These are phyloP conservation scores for Tilletia indica DNA, from an alignment of 1,284 basidiomycete species.

Conservation along the genomic window DNA sequence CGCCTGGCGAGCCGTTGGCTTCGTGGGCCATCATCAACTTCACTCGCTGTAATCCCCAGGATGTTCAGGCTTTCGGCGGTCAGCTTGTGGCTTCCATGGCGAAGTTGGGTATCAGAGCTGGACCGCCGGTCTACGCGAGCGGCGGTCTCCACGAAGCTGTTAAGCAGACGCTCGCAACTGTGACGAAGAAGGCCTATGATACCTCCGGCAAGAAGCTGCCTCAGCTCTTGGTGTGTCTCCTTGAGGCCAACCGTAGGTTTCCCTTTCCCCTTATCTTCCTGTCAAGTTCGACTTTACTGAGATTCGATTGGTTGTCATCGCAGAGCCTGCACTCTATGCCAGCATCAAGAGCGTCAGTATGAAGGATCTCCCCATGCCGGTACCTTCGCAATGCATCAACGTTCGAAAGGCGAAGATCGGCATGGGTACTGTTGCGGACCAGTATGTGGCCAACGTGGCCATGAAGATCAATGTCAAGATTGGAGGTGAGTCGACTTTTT, in stretches of 20 bases:
- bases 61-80: conserved; percentile 23
- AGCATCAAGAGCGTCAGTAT: conserved; percentile 1
- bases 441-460: conserved; percentile 58
- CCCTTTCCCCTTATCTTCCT: not conserved
- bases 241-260: conserved; percentile 25
- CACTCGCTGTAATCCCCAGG: conserved; percentile 16
- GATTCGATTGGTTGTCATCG: too few species aligned
- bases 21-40: conserved; percentile 42
- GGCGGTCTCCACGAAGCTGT: conserved; percentile 15
- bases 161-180: conserved; percentile 18
- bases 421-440: conserved; percentile 45
- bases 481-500: conserved; percentile 45
- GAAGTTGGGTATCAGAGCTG: conserved; percentile 27
- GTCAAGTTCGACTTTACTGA: too few species aligned
- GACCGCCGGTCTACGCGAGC: conserved; percentile 20
- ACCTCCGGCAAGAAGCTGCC: conserved; percentile 25
- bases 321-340: conserved; percentile 1
- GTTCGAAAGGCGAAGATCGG: conserved; percentile 32
- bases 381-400: conserved; percentile 1
- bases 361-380: not conserved
- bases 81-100: conserved; percentile 23
- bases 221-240: conserved; percentile 38
- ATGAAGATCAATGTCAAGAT: conserved; percentile 58
- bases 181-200: conserved; percentile 23
- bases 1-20: conserved; percentile 25